These are phyloP conservation scores for Kuraishia hungarica DNA, from an alignment of 805 yeast genomes.

Conservation along the genomic window DNA sequence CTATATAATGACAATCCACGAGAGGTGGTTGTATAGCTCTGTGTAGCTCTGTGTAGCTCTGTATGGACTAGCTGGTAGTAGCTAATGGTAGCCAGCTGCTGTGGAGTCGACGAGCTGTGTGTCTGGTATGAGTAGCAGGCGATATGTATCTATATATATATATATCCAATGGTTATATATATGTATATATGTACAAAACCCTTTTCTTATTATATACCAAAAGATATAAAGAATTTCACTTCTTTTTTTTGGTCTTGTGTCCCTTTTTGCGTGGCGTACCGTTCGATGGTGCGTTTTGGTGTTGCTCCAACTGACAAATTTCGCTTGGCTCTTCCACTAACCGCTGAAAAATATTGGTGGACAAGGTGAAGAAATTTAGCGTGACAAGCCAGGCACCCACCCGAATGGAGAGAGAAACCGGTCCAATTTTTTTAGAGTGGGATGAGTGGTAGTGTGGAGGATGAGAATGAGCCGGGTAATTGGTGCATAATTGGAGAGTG, in stretches of 20 bases:
- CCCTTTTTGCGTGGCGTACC: background rate
- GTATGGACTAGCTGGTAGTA: no score
- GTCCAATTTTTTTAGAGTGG: background rate
- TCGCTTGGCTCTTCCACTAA: background rate
- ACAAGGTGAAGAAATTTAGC: background rate
- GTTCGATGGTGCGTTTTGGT: background rate
- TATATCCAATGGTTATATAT: no score
- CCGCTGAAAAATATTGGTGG: background rate
- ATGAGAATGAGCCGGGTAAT: background rate
- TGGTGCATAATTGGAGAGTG: no score
- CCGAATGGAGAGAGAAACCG: background rate
- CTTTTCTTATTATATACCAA: no score
- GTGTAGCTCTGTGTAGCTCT: no score
- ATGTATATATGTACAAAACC: no score
- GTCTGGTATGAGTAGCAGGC: no score
- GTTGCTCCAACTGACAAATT: background rate
- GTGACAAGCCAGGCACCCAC: background rate
- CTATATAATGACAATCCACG: no score
- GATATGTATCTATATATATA: no score
- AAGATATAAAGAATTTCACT: background rate
- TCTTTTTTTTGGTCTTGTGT: background rate
- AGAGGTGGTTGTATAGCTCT: no score
- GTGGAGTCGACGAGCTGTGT: no score
- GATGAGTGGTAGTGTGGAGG: background rate
- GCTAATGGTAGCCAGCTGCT: no score